These are phyloP conservation scores for Cryphonectria nitschkei DNA, from an alignment of 2,329 filamentous ascomycete species.

Conservation along the genomic window DNA sequence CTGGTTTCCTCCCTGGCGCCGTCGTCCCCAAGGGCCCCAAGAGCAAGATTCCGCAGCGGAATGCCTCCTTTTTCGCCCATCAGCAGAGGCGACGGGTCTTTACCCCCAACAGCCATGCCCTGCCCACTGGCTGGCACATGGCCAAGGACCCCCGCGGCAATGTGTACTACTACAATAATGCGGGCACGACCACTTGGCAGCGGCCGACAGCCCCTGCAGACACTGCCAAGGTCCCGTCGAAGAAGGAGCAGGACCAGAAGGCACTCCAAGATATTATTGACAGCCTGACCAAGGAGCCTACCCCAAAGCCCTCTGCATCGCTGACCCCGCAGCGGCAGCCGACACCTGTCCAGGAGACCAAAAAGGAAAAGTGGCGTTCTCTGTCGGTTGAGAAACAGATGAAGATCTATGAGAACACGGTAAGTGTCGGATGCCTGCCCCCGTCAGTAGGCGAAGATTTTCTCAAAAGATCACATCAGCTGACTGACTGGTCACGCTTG, in stretches of 20 bases:
- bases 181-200: constrained; percentile 80
- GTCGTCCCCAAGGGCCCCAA: constrained; percentile 62
- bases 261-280: constrained; percentile 84
- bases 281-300: constrained; percentile 73
- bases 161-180: constrained; percentile 83
- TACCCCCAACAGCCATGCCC: constrained; percentile 45
- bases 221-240: constrained; percentile 67
- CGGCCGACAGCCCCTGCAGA: constrained; percentile 74
- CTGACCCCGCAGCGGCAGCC: constrained; percentile 67
- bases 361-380: constrained; percentile 72
- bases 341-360: constrained; percentile 59
- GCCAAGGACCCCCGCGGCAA: constrained; percentile 72
- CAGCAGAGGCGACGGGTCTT: constrained; percentile 56
- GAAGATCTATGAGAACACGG: constrained; percentile 93
- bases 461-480: background rate
- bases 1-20: constrained; percentile 40
- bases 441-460: background rate
- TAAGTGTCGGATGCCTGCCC: constrained; percentile 49
- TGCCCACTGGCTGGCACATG: constrained; percentile 86
- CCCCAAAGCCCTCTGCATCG: constrained; percentile 57
- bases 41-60: constrained; percentile 62
- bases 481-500: background rate
- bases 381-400: constrained; percentile 83
- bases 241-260: constrained; percentile 66
- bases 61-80: constrained; percentile 51